Conservation (phyloP, 352 stramenopile species). For the Globisporangium lucens region DNA sequence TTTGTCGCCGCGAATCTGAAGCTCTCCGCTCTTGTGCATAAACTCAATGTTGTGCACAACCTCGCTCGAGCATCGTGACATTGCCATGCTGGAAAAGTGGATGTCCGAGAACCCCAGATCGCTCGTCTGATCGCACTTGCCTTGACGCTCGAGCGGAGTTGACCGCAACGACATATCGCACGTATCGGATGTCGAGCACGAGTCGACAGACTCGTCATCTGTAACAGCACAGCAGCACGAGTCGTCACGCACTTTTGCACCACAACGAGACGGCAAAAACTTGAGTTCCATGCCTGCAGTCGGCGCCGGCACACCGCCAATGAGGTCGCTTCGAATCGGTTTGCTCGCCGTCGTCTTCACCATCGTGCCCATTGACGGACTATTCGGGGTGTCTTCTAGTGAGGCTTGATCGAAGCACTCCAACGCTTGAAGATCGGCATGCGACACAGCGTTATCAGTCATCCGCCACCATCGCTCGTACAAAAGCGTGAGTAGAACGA, state of each 20-base stretch:
- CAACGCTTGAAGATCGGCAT: not conserved
- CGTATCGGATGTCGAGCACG: constrained; percentile 16
- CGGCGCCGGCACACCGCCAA: not conserved
- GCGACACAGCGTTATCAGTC: not conserved
- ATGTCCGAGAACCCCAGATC: constrained; percentile 5
- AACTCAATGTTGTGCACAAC: constrained; percentile 17
- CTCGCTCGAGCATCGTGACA: constrained; percentile 24
- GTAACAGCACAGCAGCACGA: constrained; percentile 1
- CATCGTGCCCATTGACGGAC: not conserved
- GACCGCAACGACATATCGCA: not conserved
- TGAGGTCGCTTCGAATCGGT: not conserved
- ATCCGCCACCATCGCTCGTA: constrained; percentile 1
- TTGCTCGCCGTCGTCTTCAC: not conserved
- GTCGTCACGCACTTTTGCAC: not conserved
- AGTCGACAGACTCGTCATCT: constrained; percentile 13
- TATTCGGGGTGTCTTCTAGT: not conserved
- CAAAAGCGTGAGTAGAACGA: constrained; percentile 17
- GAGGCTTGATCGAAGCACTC: not conserved
- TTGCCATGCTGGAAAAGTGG: constrained; percentile 24
- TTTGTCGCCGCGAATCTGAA: constrained; percentile 22
- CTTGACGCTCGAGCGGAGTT: not conserved
- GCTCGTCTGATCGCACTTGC: not conserved
- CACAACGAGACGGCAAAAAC: not conserved
- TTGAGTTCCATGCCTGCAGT: constrained; percentile 5
- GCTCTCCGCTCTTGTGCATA: constrained; percentile 21